A percentile compares a stretch with the other conserved stretches of the same genome.
phyloP scores from a whole-genome alignment of 1,284 basidiomycete genomes.

The Trametes sp. region DNA sequence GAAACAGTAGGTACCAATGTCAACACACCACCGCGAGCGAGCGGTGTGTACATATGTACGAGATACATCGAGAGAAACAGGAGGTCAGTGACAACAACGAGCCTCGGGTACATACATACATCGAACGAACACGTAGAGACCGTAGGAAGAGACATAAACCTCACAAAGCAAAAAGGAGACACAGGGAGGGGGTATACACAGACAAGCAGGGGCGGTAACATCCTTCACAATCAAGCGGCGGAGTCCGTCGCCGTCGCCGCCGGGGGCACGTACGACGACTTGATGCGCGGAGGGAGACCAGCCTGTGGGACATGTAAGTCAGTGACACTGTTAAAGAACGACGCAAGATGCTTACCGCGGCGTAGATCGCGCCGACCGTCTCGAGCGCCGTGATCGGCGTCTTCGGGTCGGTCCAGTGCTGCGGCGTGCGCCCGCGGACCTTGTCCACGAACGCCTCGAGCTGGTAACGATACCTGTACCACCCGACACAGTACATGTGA shows the following conservation, averaged over 20 bases:
- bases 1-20: too few relatives aligned
- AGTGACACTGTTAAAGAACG: neutral
- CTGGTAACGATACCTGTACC: slow-evolving; percentile 59
- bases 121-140: neutral
- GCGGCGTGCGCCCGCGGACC: slow-evolving; percentile 55
- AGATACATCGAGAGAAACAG: too few relatives aligned
- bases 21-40: too few relatives aligned
- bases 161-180: neutral
- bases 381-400: slow-evolving; percentile 60
- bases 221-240: neutral
- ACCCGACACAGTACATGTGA: neutral
- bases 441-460: slow-evolving; percentile 66
- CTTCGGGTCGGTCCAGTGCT: slow-evolving; percentile 56
- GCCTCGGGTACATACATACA: neutral
- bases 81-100: too few relatives aligned
- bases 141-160: too few relatives aligned
- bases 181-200: neutral
- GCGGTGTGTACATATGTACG: too few relatives aligned
- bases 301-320: neutral
- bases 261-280: neutral
- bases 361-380: slow-evolving; percentile 61
- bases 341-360: neutral
- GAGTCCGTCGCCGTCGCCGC: neutral
- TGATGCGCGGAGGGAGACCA: neutral
- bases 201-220: neutral